Percentiles rank a stretch among this genome's conserved stretches.
phyloP scores from a whole-genome alignment of 1,284 basidiomycete species.

The Ceratobasidium theobromae region DNA sequence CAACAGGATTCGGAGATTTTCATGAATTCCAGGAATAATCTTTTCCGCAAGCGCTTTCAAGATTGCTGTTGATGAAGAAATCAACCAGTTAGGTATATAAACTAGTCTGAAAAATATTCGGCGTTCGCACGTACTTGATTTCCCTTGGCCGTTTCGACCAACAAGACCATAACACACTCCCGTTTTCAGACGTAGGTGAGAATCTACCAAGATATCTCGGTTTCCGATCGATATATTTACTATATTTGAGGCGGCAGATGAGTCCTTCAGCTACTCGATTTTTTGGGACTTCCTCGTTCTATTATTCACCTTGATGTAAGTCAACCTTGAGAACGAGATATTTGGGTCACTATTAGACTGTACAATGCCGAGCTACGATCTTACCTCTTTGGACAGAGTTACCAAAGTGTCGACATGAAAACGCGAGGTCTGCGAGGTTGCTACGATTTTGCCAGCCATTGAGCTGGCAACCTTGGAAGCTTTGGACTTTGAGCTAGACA shows the following conservation, averaged over 20 bases:
- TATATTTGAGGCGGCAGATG: neutral
- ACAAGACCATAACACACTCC: constrained; percentile 35
- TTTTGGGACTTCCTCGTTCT: too few relatives aligned
- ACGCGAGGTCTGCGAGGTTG: constrained; percentile 36
- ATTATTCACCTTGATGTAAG: constrained; percentile 35
- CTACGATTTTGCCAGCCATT: constrained; percentile 24
- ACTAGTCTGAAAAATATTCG: too few relatives aligned
- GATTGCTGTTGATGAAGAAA: constrained; percentile 41
- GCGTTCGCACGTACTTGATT: constrained; percentile 46
- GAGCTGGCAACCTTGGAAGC: constrained; percentile 10
- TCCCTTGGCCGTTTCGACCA: constrained; percentile 58
- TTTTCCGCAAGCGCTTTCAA: constrained; percentile 50
- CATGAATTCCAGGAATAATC: constrained; percentile 55
- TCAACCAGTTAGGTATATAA: too few relatives aligned
- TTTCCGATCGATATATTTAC: constrained; percentile 36
- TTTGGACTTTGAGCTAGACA: constrained; percentile 22
- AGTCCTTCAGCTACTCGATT: neutral
- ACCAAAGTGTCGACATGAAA: constrained; percentile 36
- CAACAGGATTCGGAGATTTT: constrained; percentile 54
- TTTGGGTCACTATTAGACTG: neutral
- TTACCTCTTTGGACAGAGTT: constrained; percentile 36
- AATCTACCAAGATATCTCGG: constrained; percentile 36
- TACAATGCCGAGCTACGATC: neutral
- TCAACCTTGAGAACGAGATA: constrained; percentile 32
- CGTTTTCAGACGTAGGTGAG: constrained; percentile 35